A percentile compares a stretch with the other conserved stretches of the same genome.
Conservation (phyloP, 306 rosid genomes). For the Dalbergia cultrata region DNA sequence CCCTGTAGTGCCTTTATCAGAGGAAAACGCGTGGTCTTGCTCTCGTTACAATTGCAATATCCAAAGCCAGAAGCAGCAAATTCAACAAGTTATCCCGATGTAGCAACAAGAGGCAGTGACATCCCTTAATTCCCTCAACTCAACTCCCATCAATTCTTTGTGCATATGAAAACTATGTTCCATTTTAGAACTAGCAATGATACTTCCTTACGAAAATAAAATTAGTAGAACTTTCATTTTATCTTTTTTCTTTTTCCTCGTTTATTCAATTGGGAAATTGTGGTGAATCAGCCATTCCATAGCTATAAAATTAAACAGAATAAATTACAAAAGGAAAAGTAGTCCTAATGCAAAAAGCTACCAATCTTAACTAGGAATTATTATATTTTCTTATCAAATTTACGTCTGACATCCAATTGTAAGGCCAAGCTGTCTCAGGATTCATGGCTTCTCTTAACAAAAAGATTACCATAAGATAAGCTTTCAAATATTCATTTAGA, state of each 20-base stretch:
- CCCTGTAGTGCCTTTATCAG: constrained; percentile 66
- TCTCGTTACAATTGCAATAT: constrained; percentile 55
- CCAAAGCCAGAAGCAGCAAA: constrained; percentile 48
- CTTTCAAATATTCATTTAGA: constrained; percentile 3
- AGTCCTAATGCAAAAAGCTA: neutral
- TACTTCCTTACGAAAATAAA: neutral
- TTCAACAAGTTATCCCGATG: constrained; percentile 52
- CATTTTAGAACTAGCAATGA: neutral
- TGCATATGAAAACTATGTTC: neutral
- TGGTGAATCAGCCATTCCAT: neutral
- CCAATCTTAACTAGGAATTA: neutral
- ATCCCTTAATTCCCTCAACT: constrained; percentile 12
- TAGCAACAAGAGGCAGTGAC: constrained; percentile 18
- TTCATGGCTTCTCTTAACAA: neutral
- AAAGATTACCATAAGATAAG: neutral
- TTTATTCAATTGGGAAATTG: constrained; percentile 2
- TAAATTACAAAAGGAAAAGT: neutral
- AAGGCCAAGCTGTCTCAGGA: neutral
- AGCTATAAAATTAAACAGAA: neutral
- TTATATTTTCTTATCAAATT: neutral
- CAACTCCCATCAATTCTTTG: constrained; percentile 41
- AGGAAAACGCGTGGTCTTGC: constrained; percentile 48
- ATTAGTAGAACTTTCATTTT: neutral
- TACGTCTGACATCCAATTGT: constrained; percentile 1
- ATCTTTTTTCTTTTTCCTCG: neutral